These are phyloP conservation scores for Sphaerosporella brunnea DNA, from an alignment of 495 filamentous ascomycete genomes.

Conservation along the genomic window DNA sequence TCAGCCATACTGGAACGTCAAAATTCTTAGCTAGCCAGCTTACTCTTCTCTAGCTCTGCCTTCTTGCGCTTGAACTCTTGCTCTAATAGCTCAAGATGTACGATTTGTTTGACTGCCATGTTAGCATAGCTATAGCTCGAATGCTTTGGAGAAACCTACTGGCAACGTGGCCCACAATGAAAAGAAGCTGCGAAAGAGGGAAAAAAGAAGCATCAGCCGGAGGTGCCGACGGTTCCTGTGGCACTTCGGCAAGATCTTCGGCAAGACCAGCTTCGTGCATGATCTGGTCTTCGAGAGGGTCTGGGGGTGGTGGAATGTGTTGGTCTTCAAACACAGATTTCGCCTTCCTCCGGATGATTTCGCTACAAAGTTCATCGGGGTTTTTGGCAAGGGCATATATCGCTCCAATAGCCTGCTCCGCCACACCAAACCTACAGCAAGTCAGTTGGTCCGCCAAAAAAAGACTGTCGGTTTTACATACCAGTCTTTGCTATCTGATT, in stretches of 20 bases:
- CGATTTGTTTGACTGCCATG: constrained; percentile 67
- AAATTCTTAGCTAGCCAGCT: neutral
- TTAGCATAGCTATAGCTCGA: neutral
- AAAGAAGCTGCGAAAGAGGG: constrained; percentile 75
- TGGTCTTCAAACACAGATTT: constrained; percentile 48
- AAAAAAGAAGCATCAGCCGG: constrained; percentile 35
- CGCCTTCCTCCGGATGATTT: constrained; percentile 76
- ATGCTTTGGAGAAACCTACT: constrained; percentile 23
- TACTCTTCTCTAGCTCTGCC: constrained; percentile 74
- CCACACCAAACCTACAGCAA: constrained; percentile 51
- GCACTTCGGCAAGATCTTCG: constrained; percentile 24
- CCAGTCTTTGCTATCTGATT: constrained; percentile 87
- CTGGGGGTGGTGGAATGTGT: neutral
- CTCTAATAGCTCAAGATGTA: constrained; percentile 96
- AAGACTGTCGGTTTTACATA: constrained; percentile 27
- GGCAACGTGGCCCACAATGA: constrained; percentile 88
- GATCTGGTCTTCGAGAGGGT: constrained; percentile 12
- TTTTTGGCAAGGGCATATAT: constrained; percentile 93
- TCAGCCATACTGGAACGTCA: neutral
- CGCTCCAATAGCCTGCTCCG: constrained; percentile 88
- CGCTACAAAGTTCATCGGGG: constrained; percentile 82
- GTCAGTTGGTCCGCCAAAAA: neutral
- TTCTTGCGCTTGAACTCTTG: constrained; percentile 94
- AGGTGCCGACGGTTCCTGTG: neutral
- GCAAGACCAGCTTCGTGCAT: constrained; percentile 25